Percentiles rank a stretch among this genome's conserved stretches.
Conservation (phyloP, 2,329 filamentous ascomycete genomes). For the Cercospora sp. region DNA sequence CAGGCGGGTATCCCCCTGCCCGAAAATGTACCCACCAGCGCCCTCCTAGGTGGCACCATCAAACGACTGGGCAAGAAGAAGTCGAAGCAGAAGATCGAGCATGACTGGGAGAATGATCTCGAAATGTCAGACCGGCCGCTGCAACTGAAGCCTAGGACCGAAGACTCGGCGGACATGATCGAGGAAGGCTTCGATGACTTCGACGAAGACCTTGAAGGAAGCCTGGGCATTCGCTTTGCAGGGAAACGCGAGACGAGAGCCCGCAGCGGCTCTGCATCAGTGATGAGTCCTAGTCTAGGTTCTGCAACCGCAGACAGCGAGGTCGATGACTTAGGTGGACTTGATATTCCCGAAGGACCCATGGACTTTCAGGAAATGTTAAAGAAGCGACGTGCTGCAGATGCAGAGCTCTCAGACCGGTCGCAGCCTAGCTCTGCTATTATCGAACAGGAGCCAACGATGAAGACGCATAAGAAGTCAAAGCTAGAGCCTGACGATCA, state of each 20-base stretch:
- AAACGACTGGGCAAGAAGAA: slow-evolving; percentile 72
- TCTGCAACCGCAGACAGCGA: slow-evolving; percentile 95
- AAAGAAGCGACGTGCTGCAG: slow-evolving; percentile 63
- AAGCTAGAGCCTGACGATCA: slow-evolving; percentile 39
- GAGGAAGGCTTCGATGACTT: slow-evolving; percentile 66
- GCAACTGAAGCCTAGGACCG: slow-evolving; percentile 43
- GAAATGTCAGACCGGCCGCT: slow-evolving; percentile 47
- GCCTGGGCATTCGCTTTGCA: slow-evolving; percentile 84
- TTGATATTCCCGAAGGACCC: slow-evolving; percentile 79
- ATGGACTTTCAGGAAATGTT: slow-evolving; percentile 80
- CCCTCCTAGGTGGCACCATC: slow-evolving; percentile 87
- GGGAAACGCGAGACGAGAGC: slow-evolving; percentile 72
- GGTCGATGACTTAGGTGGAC: slow-evolving; percentile 86
- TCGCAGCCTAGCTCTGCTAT: slow-evolving; percentile 32
- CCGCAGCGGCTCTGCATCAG: slow-evolving; percentile 82
- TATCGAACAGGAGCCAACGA: slow-evolving; percentile 40
- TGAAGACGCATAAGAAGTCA: slow-evolving; percentile 40
- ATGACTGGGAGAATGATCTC: slow-evolving; percentile 55
- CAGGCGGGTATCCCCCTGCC: slow-evolving; percentile 90
- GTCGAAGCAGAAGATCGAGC: slow-evolving; percentile 47
- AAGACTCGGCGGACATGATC: slow-evolving; percentile 36
- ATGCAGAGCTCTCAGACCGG: slow-evolving; percentile 40
- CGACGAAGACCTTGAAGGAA: slow-evolving; percentile 84
- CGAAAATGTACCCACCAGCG: slow-evolving; percentile 80
- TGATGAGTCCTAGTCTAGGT: slow-evolving; percentile 86